These are phyloP conservation scores for Brassica hybrid DNA, from an alignment of 441 rosid species.

Conservation along the genomic window DNA sequence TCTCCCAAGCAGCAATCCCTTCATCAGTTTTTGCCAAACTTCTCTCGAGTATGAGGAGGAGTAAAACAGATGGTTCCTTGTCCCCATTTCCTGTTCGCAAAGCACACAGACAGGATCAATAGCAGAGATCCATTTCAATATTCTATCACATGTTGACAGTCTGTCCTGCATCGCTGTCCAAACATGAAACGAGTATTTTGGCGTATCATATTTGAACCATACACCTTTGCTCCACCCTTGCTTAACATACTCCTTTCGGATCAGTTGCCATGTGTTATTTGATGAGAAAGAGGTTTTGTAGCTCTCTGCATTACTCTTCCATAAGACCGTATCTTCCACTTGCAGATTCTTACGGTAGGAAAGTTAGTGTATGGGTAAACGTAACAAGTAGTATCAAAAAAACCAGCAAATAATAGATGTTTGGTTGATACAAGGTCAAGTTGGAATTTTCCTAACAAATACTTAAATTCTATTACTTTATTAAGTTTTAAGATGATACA, in stretches of 20 bases:
- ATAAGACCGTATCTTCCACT: background rate
- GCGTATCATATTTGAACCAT: background rate
- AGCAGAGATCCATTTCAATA: background rate
- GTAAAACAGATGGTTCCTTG: background rate
- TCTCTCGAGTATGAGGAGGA: background rate
- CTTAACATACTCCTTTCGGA: background rate
- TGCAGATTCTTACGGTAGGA: too few relatives aligned
- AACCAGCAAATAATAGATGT: too few relatives aligned
- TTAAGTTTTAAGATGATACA: too few relatives aligned
- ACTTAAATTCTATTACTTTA: too few relatives aligned
- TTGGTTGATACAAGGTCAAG: too few relatives aligned
- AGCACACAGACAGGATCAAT: background rate
- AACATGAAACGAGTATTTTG: background rate
- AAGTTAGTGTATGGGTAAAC: too few relatives aligned
- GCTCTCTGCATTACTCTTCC: background rate
- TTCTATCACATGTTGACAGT: background rate
- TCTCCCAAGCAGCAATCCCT: background rate
- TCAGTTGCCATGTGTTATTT: background rate
- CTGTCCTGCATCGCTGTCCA: background rate
- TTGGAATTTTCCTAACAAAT: too few relatives aligned
- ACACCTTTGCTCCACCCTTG: background rate
- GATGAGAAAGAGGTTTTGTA: background rate
- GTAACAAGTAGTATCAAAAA: too few relatives aligned
- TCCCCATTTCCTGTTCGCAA: background rate
- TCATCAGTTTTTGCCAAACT: background rate